Percentiles rank a stretch among this genome's conserved stretches.
Conservation (phyloP, 352 stramenopile genomes). For the Globisporangium spiculum region DNA sequence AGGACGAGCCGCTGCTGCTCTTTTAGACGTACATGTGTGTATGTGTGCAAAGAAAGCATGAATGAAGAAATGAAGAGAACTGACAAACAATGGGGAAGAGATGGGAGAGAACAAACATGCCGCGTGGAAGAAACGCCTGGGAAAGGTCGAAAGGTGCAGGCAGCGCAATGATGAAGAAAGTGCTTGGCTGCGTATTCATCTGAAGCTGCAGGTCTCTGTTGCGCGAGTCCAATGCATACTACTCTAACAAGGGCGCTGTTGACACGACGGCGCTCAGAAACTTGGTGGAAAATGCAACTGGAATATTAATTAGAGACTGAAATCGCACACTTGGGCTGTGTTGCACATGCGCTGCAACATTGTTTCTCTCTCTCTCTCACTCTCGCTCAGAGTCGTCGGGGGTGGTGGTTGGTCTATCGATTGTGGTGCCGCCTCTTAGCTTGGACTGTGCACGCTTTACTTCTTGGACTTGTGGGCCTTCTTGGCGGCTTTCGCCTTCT, state of each 20-base stretch:
- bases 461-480: constrained; percentile 11
- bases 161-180: neutral
- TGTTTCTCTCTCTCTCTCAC: neutral
- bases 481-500: constrained; percentile 24
- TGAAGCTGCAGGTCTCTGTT: neutral
- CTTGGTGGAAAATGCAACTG: neutral
- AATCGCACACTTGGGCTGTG: neutral
- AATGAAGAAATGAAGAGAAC: constrained; percentile 1
- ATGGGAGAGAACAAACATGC: neutral
- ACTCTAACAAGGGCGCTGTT: neutral
- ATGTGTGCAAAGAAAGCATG: neutral
- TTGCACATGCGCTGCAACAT: neutral
- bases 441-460: neutral
- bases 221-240: neutral
- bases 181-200: neutral
- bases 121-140: neutral
- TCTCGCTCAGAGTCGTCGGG: neutral
- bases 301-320: constrained; percentile 16
- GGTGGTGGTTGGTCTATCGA: constrained; percentile 3
- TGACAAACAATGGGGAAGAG: neutral
- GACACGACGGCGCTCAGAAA: neutral
- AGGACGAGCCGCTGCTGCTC: constrained; percentile 67
- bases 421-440: neutral
- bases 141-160: neutral
- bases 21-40: constrained; percentile 52